These are phyloP conservation scores for Hyaloperonospora arabidopsidis DNA, from an alignment of 352 stramenopile species.

Conservation along the genomic window DNA sequence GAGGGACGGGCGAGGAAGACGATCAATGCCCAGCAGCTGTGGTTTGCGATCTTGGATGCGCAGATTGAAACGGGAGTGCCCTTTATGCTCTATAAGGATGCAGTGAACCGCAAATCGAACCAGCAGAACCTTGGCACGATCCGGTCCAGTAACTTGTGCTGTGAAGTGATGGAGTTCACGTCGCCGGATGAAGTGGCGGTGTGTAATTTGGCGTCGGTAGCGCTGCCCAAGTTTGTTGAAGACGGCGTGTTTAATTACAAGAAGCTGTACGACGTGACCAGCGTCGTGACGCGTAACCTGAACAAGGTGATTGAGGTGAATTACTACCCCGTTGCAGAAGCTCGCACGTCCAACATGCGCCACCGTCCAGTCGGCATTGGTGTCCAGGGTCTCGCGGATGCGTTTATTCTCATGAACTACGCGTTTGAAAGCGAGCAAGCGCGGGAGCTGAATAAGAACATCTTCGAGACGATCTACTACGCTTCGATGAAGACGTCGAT, in stretches of 20 bases:
- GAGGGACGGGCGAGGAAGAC: conserved; percentile 92
- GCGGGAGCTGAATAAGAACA: conserved; percentile 93
- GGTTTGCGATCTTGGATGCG: conserved; percentile 97
- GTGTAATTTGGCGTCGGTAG: conserved; percentile 98
- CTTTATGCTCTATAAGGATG: conserved; percentile 99
- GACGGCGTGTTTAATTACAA: conserved; percentile 91
- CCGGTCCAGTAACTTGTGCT: conserved; percentile 98
- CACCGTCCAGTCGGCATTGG: conserved; percentile 98
- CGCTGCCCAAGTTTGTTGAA: conserved; percentile 92
- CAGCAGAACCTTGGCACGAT: conserved; percentile 99
- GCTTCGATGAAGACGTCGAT: conserved; percentile 93
- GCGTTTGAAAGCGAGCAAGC: conserved; percentile 93
- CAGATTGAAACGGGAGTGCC: conserved; percentile 99
- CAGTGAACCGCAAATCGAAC: conserved; percentile 98
- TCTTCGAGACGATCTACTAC: conserved; percentile 99
- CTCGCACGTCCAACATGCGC: conserved; percentile 92
- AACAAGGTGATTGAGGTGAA: conserved; percentile 99
- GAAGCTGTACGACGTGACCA: conserved; percentile 91
- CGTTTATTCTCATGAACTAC: conserved; percentile 95
- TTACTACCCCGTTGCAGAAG: conserved; percentile 94
- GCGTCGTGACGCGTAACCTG: conserved; percentile 96
- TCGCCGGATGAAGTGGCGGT: conserved; percentile 96
- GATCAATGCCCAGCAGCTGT: conserved; percentile 96
- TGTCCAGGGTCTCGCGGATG: conserved; percentile 97
- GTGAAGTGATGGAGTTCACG: conserved; percentile 99